These are phyloP conservation scores for Penicillium verrucosum DNA, from an alignment of 2,329 filamentous ascomycete genomes.

Conservation along the genomic window DNA sequence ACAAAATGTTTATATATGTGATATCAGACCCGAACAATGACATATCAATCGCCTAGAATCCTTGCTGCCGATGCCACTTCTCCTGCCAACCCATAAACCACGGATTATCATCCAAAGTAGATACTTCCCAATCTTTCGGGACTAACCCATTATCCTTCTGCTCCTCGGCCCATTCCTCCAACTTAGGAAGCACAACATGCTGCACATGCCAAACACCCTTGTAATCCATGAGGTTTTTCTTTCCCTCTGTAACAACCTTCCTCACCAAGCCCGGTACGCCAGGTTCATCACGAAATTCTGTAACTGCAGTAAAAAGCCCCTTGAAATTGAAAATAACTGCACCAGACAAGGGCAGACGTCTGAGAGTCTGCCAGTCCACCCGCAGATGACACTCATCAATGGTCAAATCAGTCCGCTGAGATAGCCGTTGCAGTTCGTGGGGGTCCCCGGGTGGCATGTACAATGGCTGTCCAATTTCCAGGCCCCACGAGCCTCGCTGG, in stretches of 20 bases:
- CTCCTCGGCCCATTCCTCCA: conserved; percentile 63
- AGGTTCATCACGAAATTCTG: conserved; percentile 67
- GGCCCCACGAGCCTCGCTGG: conserved; percentile 78
- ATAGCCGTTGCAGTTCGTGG: conserved; percentile 58
- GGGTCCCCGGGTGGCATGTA: conserved; percentile 69
- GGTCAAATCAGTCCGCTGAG: conserved; percentile 56
- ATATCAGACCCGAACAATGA: neutral
- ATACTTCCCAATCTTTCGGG: conserved; percentile 60
- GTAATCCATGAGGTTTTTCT: conserved; percentile 69
- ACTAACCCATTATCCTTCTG: conserved; percentile 64
- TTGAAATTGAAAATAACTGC: conserved; percentile 86
- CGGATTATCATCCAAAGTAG: conserved; percentile 70
- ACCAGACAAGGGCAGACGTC: conserved; percentile 71
- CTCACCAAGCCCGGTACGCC: conserved; percentile 66
- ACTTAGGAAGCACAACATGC: conserved; percentile 63
- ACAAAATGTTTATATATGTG: too few species aligned
- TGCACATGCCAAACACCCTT: conserved; percentile 80
- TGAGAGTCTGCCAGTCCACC: conserved; percentile 85
- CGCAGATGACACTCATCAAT: conserved; percentile 64
- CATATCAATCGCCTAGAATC: conserved; percentile 45
- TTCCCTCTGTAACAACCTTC: conserved; percentile 69
- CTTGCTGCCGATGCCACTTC: conserved; percentile 67
- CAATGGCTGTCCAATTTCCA: conserved; percentile 71
- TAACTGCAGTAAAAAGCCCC: conserved; percentile 72
- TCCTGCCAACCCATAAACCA: conserved; percentile 74